Percentiles rank a stretch among this genome's conserved stretches.
These are phyloP conservation scores for Brettanomyces naardenensis DNA, from an alignment of 805 yeast genomes.

Conservation along the genomic window DNA sequence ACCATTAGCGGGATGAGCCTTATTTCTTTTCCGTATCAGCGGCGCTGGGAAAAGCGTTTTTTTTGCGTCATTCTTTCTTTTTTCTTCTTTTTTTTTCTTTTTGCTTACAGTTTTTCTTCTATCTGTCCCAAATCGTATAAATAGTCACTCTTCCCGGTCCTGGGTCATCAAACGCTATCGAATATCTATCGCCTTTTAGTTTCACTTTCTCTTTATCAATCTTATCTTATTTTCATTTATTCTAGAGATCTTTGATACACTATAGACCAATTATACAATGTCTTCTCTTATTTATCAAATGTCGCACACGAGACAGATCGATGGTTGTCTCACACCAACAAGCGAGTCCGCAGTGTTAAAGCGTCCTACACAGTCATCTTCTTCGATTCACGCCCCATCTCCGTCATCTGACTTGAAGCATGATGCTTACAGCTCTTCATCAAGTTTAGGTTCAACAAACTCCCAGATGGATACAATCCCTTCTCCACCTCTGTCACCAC, in stretches of 20 bases:
- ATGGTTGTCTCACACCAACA: conserved; percentile 21
- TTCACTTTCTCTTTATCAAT: not conserved
- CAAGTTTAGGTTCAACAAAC: too few relatives aligned
- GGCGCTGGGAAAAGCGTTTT: too few relatives aligned
- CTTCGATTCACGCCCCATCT: too few relatives aligned
- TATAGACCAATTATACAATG: too few relatives aligned
- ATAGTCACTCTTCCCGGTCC: conserved; percentile 1
- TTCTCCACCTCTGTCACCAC: conserved; percentile 32
- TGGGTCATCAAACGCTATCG: too few relatives aligned
- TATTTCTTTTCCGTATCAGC: too few relatives aligned
- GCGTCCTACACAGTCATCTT: too few relatives aligned
- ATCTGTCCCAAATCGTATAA: conserved; percentile 5
- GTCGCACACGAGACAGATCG: conserved; percentile 15
- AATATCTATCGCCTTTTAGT: too few relatives aligned
- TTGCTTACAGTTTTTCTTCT: conserved; percentile 5
- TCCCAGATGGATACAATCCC: conserved; percentile 23
- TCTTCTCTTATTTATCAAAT: conserved; percentile 3
- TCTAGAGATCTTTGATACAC: too few relatives aligned
- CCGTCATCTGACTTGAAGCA: too few relatives aligned
- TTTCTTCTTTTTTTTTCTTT: conserved; percentile 7
- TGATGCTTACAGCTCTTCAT: not conserved
- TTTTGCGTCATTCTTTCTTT: not conserved
- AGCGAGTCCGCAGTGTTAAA: conserved; percentile 3
- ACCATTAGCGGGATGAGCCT: too few relatives aligned
- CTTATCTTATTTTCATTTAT: not conserved